Percentiles rank a stretch among this genome's conserved stretches.
Evolutionary conservation across 208 protist species (phyloP).

Genomic region (Endotrypanum monterogeii): DNA sequence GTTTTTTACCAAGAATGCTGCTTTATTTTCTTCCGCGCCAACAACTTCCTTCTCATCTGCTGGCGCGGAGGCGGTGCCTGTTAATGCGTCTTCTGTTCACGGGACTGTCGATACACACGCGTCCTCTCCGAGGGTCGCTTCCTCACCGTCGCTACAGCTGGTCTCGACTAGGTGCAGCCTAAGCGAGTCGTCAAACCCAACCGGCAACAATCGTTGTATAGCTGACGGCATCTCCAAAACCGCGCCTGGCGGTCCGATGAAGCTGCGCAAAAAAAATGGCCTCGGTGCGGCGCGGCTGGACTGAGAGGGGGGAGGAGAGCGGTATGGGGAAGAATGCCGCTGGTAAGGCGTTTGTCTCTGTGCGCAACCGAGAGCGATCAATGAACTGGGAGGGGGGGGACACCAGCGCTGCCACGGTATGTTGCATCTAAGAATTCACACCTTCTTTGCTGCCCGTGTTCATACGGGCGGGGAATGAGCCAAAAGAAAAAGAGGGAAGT

Average conservation of each 20-base stretch:
- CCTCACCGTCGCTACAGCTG: neutral
- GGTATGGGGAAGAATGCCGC: neutral
- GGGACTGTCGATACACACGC: neutral
- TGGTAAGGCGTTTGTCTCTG: too few relatives aligned
- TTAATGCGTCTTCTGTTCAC: neutral
- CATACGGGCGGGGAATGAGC: neutral
- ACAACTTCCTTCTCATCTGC: constrained; percentile 9
- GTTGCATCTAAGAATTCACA: neutral
- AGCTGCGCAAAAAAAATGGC: constrained; percentile 56
- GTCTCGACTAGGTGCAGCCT: neutral
- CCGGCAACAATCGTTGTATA: neutral
- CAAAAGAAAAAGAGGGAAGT: neutral
- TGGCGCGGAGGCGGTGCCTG: neutral
- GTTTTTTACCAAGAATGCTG: neutral
- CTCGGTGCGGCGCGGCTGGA: constrained; percentile 56
- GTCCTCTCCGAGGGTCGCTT: neutral
- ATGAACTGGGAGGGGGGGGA: neutral
- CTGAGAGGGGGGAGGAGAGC: neutral
- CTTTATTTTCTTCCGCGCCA: neutral
- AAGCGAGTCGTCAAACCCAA: neutral
- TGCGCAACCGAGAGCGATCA: neutral
- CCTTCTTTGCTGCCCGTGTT: neutral
- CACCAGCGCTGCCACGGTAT: neutral
- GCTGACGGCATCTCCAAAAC: neutral
- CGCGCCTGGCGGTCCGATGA: constrained; percentile 36